Evolutionary conservation across 768 basidiomycete species (phyloP), one percentile per base, ranked within the genome.

Genomic region (Cystofilobasidium ferigula): DNA sequence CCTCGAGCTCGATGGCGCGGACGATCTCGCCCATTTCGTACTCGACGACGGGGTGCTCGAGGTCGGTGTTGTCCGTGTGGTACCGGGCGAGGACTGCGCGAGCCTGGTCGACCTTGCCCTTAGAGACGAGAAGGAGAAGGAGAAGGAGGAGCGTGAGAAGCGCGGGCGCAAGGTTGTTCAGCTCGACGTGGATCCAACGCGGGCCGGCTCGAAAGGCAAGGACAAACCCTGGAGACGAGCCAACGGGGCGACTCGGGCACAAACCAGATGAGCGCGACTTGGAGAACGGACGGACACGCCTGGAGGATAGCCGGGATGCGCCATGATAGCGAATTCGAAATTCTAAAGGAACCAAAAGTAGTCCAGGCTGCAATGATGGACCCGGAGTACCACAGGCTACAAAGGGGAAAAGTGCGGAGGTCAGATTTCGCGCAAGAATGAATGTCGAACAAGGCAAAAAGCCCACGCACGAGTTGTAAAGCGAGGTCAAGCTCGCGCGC

Each of bases 221-320:
- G 51, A 22, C 18, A 61, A 51, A n/a, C 24, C 35, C 14, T 87
- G 77, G 79, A 83, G 72, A 91, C 74, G 69, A 91, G 77, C 82
- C 81, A 93, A 81, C 89, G 84, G 56, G 91, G 91, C 0, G 86
- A 87, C 75, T 93, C 90, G 40, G 89, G 89, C 13, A 78, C 80
- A 75, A 87, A 84, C 74, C 80, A 83, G 70, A 91, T 77, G 43
- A 91, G 38, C 1, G n/a, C 45, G 35, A 60, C 26, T n/a, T 58
- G 67, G 13, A 61, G n/a, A 45, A 66, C 36, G 20, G 61, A 61
- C 1, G 69, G 54, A 10, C 53, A 30, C 5, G 61, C 69, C 77
- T 92, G 87, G 24, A 88, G 78, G 36, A 82, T 73, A 20, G 87
- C 88, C 24, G 88, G 88, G 61, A 88, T 79, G 71, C 91, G 85